Evolutionary conservation across 805 yeast species (phyloP).

Genomic region (Yarrowia hollandica): DNA sequence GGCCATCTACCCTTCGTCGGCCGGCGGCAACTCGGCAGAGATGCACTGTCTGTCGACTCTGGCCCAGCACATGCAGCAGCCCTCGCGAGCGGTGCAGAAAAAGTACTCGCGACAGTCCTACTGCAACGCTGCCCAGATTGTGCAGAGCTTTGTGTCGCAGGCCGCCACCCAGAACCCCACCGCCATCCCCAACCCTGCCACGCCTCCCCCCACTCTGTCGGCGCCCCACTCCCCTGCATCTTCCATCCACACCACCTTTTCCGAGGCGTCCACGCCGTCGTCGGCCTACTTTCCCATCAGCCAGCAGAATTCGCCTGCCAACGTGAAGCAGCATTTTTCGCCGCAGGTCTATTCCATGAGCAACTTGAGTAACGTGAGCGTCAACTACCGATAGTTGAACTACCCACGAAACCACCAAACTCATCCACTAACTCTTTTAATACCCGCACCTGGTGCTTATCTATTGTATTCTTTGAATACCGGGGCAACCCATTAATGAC

Average conservation of each 20-base stretch:
- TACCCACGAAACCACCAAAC: background rate
- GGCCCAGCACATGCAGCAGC: conserved; percentile 41
- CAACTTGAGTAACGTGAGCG: conserved; percentile 12
- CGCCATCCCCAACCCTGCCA: conserved; percentile 35
- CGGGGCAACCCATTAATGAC: conserved; percentile 18
- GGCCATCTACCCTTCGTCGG: background rate
- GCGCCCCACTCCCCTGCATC: conserved; percentile 27
- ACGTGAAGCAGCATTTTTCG: conserved; percentile 12
- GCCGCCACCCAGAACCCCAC: conserved; percentile 6
- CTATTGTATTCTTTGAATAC: conserved; percentile 9
- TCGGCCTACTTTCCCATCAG: conserved; percentile 18
- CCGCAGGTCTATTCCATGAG: conserved; percentile 25
- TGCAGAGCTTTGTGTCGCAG: conserved; percentile 37
- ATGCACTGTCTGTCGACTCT: conserved; percentile 41
- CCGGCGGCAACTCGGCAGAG: conserved; percentile 32
- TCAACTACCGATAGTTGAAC: background rate
- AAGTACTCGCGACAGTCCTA: conserved; percentile 42
- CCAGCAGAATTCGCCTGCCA: conserved; percentile 25
- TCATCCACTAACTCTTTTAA: background rate
- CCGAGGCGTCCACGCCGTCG: conserved; percentile 25
- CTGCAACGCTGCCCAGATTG: conserved; percentile 41
- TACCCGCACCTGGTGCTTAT: background rate
- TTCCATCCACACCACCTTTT: conserved; percentile 22
- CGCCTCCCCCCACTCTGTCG: conserved; percentile 34
- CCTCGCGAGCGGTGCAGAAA: conserved; percentile 43